Conservation (phyloP, 345 rosid genomes). For the Eucalyptus decipiens region DNA sequence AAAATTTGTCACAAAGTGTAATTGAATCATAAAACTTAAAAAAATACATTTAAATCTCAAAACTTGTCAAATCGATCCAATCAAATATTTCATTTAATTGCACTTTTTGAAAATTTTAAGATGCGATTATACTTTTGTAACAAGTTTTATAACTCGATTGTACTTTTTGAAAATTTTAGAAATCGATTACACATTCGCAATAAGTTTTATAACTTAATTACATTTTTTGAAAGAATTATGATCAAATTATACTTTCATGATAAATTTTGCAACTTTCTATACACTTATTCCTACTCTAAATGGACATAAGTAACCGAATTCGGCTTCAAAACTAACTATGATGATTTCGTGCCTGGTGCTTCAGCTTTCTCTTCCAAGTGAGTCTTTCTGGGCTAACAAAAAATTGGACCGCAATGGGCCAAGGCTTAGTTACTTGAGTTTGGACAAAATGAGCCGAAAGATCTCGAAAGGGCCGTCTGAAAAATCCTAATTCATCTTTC, state of each 20-base stretch:
- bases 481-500: neutral
- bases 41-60: no score
- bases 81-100: no score
- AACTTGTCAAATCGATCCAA: no score
- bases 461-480: neutral
- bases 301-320: neutral
- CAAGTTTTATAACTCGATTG: no score
- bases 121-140: no score
- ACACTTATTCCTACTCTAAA: no score
- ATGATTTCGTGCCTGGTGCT: neutral
- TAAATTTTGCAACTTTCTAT: rapidly evolving
- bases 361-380: neutral
- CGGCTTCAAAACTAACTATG: neutral
- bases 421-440: neutral
- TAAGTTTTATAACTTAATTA: no score
- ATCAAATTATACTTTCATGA: no score
- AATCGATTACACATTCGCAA: no score
- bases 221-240: no score
- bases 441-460: neutral
- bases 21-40: rapidly evolving
- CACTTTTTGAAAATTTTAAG: no score
- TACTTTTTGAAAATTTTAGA: no score
- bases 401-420: neutral
- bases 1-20: rapidly evolving
- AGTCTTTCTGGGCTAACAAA: neutral